A percentile compares a stretch with the other conserved stretches of the same genome.
Conservation (phyloP, 75 land plant species). For the Cupressus sempervirens region DNA sequence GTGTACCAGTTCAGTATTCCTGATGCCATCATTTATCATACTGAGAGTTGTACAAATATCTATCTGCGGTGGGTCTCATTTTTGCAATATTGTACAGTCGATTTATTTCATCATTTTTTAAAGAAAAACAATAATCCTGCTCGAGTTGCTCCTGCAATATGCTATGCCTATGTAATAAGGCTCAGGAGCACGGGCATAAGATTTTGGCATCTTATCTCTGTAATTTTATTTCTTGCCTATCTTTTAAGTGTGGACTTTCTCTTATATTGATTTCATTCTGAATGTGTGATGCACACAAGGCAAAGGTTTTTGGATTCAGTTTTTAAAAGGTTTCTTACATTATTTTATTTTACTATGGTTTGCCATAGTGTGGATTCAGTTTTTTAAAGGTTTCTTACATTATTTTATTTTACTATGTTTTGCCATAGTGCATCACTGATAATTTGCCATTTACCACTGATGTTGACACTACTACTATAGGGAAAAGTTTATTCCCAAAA, state of each 20-base stretch:
- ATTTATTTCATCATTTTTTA: not conserved
- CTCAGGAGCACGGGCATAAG: not conserved
- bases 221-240: not conserved
- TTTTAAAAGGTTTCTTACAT: not conserved
- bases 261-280: slow-evolving; percentile 1
- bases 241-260: not conserved
- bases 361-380: not conserved
- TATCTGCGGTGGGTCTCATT: not conserved
- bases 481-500: not conserved
- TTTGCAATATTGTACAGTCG: slow-evolving; percentile 3
- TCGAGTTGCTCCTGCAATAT: not conserved
- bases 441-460: not conserved
- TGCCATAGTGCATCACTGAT: not conserved
- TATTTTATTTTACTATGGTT: not conserved
- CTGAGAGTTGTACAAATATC: slow-evolving; percentile 11
- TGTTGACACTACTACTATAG: not conserved
- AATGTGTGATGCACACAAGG: not conserved
- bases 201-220: not conserved
- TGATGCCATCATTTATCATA: not conserved
- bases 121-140: slow-evolving; percentile 4
- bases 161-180: not conserved
- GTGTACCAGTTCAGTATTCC: not conserved
- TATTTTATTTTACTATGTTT: not conserved
- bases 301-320: not conserved
- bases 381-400: not conserved